Evolutionary conservation across 768 basidiomycete species (phyloP).

Genomic region (Boletus sp.): DNA sequence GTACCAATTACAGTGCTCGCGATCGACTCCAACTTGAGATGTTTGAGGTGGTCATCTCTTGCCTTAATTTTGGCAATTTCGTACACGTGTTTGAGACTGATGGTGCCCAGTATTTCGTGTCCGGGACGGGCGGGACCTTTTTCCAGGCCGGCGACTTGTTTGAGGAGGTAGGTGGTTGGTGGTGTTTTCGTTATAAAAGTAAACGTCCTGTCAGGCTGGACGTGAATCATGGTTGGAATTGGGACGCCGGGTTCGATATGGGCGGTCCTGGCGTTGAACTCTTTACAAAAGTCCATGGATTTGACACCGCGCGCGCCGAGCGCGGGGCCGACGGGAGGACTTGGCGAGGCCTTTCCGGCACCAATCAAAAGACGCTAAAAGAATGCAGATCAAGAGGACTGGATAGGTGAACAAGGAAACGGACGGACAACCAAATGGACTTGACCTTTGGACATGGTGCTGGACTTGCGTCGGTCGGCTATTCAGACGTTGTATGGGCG

Average conservation of each 20-base stretch:
- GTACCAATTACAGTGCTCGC: constrained; percentile 87
- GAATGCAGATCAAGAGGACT: constrained; percentile 11
- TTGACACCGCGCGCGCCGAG: constrained; percentile 98
- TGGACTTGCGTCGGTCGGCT: not conserved
- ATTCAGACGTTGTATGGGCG: not conserved
- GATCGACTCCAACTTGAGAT: constrained; percentile 82
- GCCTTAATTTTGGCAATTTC: constrained; percentile 98
- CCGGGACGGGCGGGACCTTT: constrained; percentile 86
- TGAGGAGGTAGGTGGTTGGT: constrained; percentile 85
- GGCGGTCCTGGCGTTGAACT: constrained; percentile 97
- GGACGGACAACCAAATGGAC: constrained; percentile 74
- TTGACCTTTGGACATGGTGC: constrained; percentile 65
- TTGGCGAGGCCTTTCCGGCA: constrained; percentile 94
- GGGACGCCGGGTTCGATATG: constrained; percentile 84
- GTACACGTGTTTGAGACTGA: constrained; percentile 95
- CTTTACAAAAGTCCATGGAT: constrained; percentile 99
- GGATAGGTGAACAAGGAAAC: constrained; percentile 5
- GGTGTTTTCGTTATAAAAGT: constrained; percentile 92
- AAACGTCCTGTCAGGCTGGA: constrained; percentile 95
- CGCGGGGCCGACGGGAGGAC: constrained; percentile 95
- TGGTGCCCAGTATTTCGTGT: constrained; percentile 72
- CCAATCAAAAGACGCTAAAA: constrained; percentile 78
- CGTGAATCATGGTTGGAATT: constrained; percentile 87
- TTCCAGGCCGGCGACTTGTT: constrained; percentile 85
- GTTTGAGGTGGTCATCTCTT: constrained; percentile 84